These are phyloP conservation scores for Fusarium abutilonis DNA, from an alignment of 2,329 filamentous ascomycete species.

Conservation along the genomic window DNA sequence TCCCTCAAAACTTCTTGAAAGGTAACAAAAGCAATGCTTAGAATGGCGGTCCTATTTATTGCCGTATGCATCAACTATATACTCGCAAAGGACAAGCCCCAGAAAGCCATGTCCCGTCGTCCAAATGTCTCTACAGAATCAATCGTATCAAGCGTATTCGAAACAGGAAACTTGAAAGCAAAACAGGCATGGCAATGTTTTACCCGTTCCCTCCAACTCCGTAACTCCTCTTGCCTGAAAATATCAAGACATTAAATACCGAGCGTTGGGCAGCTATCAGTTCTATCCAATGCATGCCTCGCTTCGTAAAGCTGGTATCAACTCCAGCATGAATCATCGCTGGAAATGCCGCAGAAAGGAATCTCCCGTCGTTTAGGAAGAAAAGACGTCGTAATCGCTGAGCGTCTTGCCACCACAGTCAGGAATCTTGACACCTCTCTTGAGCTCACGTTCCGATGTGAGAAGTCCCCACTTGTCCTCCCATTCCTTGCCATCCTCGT, in stretches of 20 bases:
- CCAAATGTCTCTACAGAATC: constrained; percentile 15
- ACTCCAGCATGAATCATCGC: constrained; percentile 10
- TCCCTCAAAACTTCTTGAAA: background rate
- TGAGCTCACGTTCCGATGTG: constrained; percentile 85
- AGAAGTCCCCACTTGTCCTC: constrained; percentile 96
- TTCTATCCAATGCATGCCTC: constrained; percentile 27
- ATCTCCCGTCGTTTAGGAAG: constrained; percentile 16
- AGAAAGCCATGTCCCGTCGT: constrained; percentile 1
- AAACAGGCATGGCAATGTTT: constrained; percentile 29
- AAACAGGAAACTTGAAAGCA: constrained; percentile 17
- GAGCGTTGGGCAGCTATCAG: constrained; percentile 11
- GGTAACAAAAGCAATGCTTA: background rate
- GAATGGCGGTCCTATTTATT: constrained; percentile 22
- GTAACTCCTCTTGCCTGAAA: constrained; percentile 25
- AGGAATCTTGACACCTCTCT: constrained; percentile 84
- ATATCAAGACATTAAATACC: constrained; percentile 22
- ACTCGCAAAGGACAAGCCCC: constrained; percentile 15
- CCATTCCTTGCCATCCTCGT: constrained; percentile 77
- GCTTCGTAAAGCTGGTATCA: constrained; percentile 10
- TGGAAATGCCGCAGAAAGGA: constrained; percentile 1
- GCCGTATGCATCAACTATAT: constrained; percentile 34
- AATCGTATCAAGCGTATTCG: constrained; percentile 12
- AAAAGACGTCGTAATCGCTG: constrained; percentile 27
- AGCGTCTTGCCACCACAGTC: constrained; percentile 82
- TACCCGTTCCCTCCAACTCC: constrained; percentile 26